A percentile compares a stretch with the other conserved stretches of the same genome.
These are phyloP conservation scores for Cornus suecica DNA, from an alignment of 148 eudicot species.

Conservation along the genomic window DNA sequence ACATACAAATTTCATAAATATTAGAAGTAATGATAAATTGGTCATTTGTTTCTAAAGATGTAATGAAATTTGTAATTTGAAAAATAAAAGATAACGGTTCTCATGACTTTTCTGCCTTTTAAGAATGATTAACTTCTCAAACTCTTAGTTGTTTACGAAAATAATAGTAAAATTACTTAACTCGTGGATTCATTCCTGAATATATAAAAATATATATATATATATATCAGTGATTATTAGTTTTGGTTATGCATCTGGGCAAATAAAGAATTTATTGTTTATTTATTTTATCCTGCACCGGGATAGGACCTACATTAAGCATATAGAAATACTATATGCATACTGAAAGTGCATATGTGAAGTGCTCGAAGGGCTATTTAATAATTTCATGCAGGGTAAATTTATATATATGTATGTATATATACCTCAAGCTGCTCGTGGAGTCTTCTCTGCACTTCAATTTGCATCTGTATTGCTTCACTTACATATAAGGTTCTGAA, in stretches of 20 bases:
- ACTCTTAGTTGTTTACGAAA: too few relatives aligned
- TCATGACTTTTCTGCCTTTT: neutral
- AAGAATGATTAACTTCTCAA: neutral
- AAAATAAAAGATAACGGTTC: neutral
- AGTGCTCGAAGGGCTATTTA: neutral
- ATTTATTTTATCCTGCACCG: neutral
- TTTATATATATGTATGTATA: neutral
- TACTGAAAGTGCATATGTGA: neutral
- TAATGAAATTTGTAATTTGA: neutral
- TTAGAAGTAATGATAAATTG: neutral
- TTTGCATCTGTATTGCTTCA: constrained; percentile 92
- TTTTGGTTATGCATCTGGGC: neutral
- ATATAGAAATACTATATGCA: neutral
- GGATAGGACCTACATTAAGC: neutral
- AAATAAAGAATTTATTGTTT: too few relatives aligned
- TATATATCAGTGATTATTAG: neutral
- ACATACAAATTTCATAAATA: too few relatives aligned
- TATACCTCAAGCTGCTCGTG: constrained; percentile 96
- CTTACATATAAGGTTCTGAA: constrained; percentile 70
- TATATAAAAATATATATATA: neutral
- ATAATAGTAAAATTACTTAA: too few relatives aligned
- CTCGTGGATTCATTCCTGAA: neutral
- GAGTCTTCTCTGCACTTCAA: constrained; percentile 86
- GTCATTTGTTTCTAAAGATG: neutral
- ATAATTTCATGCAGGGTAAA: neutral